Evolutionary conservation across 1,284 basidiomycete genomes (phyloP).

Genomic region (Gymnopus androsaceus): DNA sequence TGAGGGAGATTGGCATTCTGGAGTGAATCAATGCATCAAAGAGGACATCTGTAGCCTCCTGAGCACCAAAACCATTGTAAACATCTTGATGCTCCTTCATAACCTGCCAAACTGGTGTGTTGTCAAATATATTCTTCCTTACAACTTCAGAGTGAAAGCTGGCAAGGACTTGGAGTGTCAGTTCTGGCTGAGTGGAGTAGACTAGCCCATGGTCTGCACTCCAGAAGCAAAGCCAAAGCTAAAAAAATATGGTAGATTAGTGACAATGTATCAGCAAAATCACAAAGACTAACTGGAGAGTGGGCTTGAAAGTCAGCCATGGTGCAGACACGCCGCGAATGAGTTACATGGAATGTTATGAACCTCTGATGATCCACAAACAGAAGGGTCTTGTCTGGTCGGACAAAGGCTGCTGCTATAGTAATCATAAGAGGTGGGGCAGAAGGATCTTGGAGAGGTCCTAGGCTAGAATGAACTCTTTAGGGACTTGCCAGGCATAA

Average conservation of each 20-base stretch:
- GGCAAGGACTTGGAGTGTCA: background rate
- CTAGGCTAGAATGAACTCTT: too few species aligned
- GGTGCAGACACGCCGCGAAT: background rate
- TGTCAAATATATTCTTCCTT: background rate
- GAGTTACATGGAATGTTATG: background rate
- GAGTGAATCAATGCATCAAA: constrained; percentile 7
- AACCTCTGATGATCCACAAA: constrained; percentile 8
- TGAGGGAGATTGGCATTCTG: background rate
- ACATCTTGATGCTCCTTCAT: constrained; percentile 12
- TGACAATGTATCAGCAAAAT: too few species aligned
- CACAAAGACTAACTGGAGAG: background rate
- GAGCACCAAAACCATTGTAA: constrained; percentile 16
- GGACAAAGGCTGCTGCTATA: background rate
- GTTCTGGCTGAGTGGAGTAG: background rate
- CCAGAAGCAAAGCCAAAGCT: background rate
- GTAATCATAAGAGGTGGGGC: background rate
- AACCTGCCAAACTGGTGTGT: constrained; percentile 2
- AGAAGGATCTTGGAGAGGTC: background rate
- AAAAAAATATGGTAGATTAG: background rate
- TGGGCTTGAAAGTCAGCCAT: background rate
- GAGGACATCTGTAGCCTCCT: constrained; percentile 12
- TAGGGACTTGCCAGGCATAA: too few species aligned
- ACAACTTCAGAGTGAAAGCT: background rate
- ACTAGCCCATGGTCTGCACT: background rate
- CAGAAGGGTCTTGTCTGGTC: constrained; percentile 2